Evolutionary conservation across 2,329 filamentous ascomycete genomes (phyloP).

Genomic region (Elsinoe fawcettii): DNA sequence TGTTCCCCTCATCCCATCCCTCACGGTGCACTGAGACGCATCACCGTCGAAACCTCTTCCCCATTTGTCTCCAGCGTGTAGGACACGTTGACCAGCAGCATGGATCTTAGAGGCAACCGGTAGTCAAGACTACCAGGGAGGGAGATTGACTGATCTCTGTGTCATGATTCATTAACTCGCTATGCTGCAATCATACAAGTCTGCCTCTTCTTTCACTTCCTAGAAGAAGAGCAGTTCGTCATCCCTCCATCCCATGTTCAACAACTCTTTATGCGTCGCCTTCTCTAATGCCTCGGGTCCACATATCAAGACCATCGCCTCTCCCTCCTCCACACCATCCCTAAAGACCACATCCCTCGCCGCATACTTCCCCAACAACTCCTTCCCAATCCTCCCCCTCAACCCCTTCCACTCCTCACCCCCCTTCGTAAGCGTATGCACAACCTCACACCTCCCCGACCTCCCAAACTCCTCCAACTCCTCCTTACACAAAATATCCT

Average conservation of each 20-base stretch:
- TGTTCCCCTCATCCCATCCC: too few relatives aligned
- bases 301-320: slow-evolving; percentile 65
- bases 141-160: not conserved
- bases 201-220: not conserved
- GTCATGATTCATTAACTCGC: not conserved
- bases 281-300: slow-evolving; percentile 70
- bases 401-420: slow-evolving; percentile 59
- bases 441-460: slow-evolving; percentile 51
- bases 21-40: too few relatives aligned
- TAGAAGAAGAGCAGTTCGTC: slow-evolving; percentile 71
- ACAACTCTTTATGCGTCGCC: slow-evolving; percentile 49
- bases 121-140: not conserved
- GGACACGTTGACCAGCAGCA: too few relatives aligned
- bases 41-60: too few relatives aligned
- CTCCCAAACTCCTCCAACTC: slow-evolving; percentile 60
- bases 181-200: not conserved
- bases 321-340: slow-evolving; percentile 34
- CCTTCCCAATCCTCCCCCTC: slow-evolving; percentile 57
- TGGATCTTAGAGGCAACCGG: not conserved
- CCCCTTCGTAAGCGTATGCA: slow-evolving; percentile 63
- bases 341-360: slow-evolving; percentile 26
- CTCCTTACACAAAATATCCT: slow-evolving; percentile 72
- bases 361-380: slow-evolving; percentile 54
- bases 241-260: slow-evolving; percentile 61
- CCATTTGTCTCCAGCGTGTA: too few relatives aligned